phyloP scores from a whole-genome alignment of 495 filamentous ascomycete genomes.

The Daldinia caldariorum region DNA sequence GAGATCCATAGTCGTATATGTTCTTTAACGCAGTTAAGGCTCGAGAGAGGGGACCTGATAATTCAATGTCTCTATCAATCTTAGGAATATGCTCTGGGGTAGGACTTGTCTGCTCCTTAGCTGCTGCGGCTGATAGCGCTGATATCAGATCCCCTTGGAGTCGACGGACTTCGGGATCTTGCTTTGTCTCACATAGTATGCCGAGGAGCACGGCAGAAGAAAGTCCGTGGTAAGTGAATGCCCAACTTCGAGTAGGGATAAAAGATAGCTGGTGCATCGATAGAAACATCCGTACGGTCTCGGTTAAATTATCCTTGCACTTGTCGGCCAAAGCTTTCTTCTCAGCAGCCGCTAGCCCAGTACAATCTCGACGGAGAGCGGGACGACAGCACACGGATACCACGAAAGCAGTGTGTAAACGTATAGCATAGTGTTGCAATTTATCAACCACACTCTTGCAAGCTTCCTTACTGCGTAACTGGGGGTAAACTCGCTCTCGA shows the following conservation, averaged over 20 bases:
- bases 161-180: constrained; percentile 64
- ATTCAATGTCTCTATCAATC: constrained; percentile 63
- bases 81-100: constrained; percentile 56
- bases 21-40: constrained; percentile 64
- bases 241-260: constrained; percentile 72
- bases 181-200: constrained; percentile 69
- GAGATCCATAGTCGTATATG: constrained; percentile 66
- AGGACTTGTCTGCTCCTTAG: constrained; percentile 59
- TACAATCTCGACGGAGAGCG: constrained; percentile 57
- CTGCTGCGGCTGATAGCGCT: constrained; percentile 64
- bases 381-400: constrained; percentile 66
- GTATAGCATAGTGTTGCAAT: constrained; percentile 64
- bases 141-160: constrained; percentile 65
- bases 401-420: constrained; percentile 64
- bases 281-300: constrained; percentile 74
- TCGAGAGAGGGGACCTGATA: constrained; percentile 63
- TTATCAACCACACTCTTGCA: constrained; percentile 65
- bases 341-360: constrained; percentile 53
- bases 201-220: constrained; percentile 72
- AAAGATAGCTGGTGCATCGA: constrained; percentile 73
- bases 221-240: constrained; percentile 71
- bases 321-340: constrained; percentile 60
- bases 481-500: constrained; percentile 53
- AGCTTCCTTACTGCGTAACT: constrained; percentile 59
- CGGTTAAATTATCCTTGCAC: constrained; percentile 70